These are phyloP conservation scores for Anthoceros angustus DNA, from an alignment of 225 moss, liverwort and hornwort species.

Conservation along the genomic window DNA sequence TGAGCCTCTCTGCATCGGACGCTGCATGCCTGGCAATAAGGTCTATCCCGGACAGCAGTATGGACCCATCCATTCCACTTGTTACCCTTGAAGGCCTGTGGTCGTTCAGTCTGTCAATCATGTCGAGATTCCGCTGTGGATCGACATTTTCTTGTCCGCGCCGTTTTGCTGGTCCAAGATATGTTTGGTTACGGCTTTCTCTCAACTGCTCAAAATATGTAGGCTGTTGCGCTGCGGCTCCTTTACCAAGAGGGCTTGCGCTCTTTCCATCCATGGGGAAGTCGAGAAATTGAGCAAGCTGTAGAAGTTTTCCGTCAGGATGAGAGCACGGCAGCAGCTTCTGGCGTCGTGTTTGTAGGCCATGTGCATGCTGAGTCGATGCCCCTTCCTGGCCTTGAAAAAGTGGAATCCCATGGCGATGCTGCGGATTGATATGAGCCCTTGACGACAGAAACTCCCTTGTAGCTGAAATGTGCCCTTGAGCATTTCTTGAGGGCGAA, in stretches of 20 bases:
- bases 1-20: background rate
- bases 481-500: background rate
- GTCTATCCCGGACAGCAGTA: background rate
- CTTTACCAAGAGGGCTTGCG: background rate
- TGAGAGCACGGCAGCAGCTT: background rate
- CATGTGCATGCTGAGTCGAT: background rate
- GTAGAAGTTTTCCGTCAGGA: background rate
- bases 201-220: background rate
- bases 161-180: background rate
- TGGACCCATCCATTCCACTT: background rate
- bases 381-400: background rate
- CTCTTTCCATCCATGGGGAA: background rate
- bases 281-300: slow-evolving; percentile 1
- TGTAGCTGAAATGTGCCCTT: background rate
- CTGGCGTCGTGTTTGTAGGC: no score
- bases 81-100: background rate
- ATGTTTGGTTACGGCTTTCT: background rate
- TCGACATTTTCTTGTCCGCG: background rate
- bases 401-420: background rate
- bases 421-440: background rate
- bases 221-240: background rate
- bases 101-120: background rate
- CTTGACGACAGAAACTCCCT: background rate
- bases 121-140: background rate
- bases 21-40: background rate